Conservation (phyloP, 2,329 filamentous ascomycete genomes). For the Phialemoniopsis sp. region DNA sequence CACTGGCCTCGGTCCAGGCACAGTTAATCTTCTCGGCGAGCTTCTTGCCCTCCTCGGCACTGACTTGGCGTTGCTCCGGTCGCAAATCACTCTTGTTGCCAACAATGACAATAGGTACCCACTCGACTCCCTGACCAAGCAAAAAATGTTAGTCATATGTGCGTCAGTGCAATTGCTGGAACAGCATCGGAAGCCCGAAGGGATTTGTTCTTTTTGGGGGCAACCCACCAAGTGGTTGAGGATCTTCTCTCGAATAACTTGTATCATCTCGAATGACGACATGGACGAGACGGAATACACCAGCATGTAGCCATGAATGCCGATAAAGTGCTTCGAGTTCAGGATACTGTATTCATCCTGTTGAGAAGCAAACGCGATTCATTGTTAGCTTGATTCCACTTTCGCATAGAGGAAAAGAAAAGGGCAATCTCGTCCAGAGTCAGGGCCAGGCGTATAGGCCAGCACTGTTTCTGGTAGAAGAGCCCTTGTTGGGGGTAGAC, state of each 20-base stretch:
- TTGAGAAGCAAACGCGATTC: background rate
- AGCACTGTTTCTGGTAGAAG: background rate
- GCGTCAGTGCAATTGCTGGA: no score
- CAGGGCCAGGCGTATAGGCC: no score
- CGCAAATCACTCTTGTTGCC: slow-evolving; percentile 96
- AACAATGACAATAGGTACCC: slow-evolving; percentile 89
- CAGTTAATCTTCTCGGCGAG: slow-evolving; percentile 85
- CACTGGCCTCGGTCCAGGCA: slow-evolving; percentile 91
- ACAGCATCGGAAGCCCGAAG: no score
- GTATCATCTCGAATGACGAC: slow-evolving; percentile 95
- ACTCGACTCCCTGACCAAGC: slow-evolving; percentile 72
- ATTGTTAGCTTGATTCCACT: no score
- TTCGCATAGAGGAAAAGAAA: no score
- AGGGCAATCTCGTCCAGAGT: no score
- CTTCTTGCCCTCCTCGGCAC: slow-evolving; percentile 77
- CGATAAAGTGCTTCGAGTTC: slow-evolving; percentile 98
- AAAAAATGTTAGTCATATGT: no score
- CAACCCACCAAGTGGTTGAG: slow-evolving; percentile 81
- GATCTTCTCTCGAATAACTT: slow-evolving; percentile 95
- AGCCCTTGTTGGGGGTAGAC: slow-evolving; percentile 11
- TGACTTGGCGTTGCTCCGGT: slow-evolving; percentile 89
- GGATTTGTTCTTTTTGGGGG: slow-evolving; percentile 2
- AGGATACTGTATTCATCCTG: slow-evolving; percentile 98
- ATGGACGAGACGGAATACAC: slow-evolving; percentile 96
- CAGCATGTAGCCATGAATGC: slow-evolving; percentile 97